These are phyloP conservation scores for Puya raimondii DNA, from an alignment of 176 grass and related monocot genomes.

Conservation along the genomic window DNA sequence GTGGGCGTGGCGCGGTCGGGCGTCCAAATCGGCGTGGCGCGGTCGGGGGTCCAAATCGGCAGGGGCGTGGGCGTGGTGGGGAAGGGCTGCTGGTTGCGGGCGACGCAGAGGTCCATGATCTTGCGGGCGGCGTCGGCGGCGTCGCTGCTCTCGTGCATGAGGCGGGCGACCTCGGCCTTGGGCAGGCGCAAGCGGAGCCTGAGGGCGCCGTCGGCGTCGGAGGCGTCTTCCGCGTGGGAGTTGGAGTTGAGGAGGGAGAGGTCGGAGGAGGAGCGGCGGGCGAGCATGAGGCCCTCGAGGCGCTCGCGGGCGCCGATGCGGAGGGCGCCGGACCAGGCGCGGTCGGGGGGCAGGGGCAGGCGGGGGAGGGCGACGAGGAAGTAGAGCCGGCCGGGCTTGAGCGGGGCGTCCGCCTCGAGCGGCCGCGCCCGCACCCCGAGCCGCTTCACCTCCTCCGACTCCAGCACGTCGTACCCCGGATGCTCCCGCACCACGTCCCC, in stretches of 20 bases:
- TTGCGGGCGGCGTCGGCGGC: slow-evolving; percentile 44
- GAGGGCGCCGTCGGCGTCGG: slow-evolving; percentile 32
- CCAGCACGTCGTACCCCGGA: slow-evolving; percentile 52
- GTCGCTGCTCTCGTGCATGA: slow-evolving; percentile 58
- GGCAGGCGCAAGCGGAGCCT: slow-evolving; percentile 51
- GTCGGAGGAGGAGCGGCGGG: slow-evolving; percentile 77
- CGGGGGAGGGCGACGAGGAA: slow-evolving; percentile 77
- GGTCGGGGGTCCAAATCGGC: too few species aligned
- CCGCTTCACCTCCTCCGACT: slow-evolving; percentile 66
- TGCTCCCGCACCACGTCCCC: slow-evolving; percentile 49
- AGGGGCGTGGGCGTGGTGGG: too few species aligned
- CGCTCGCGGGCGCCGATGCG: slow-evolving; percentile 67
- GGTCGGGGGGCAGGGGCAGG: slow-evolving; percentile 14
- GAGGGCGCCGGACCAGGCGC: slow-evolving; percentile 70
- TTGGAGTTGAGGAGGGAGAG: slow-evolving; percentile 31
- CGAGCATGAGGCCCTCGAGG: slow-evolving; percentile 84
- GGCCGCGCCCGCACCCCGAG: slow-evolving; percentile 51
- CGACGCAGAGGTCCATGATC: slow-evolving; percentile 59
- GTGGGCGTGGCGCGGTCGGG: too few species aligned
- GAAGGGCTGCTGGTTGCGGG: slow-evolving; percentile 6
- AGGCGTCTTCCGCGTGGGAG: neutral
- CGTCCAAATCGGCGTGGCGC: too few species aligned
- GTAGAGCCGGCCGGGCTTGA: slow-evolving; percentile 61
- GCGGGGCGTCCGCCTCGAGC: slow-evolving; percentile 35
- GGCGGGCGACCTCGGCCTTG: slow-evolving; percentile 55